Evolutionary conservation across 257 asterid species (phyloP).

Genomic region (Agastache rugosa): DNA sequence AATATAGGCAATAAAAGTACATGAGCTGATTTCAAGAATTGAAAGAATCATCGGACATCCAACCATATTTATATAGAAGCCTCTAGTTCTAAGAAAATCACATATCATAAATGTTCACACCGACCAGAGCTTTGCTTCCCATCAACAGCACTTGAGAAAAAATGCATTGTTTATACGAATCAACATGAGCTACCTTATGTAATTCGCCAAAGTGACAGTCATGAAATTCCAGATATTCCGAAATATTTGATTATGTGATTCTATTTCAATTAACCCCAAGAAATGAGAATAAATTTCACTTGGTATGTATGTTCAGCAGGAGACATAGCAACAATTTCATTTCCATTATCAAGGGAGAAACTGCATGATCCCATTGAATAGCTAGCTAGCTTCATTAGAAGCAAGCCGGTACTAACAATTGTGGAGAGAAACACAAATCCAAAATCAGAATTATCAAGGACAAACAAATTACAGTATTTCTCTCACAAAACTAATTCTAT

Average conservation of each 20-base stretch:
- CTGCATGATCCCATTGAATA: background rate
- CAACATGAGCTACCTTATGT: background rate
- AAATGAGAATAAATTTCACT: constrained; percentile 1
- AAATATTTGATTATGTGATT: background rate
- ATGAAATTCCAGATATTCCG: background rate
- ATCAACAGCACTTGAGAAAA: background rate
- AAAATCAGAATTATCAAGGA: constrained; percentile 2
- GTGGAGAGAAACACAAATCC: background rate
- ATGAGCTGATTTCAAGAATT: background rate
- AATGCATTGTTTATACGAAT: background rate
- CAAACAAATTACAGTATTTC: constrained; percentile 11
- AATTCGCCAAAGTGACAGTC: background rate
- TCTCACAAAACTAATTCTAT: background rate
- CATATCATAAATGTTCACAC: background rate
- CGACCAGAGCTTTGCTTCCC: background rate
- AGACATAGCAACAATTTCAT: constrained; percentile 7
- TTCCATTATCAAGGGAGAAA: too few relatives aligned
- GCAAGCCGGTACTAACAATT: background rate
- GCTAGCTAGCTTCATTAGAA: background rate
- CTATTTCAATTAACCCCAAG: background rate
- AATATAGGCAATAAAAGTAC: background rate
- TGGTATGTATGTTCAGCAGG: background rate
- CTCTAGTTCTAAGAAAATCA: background rate
- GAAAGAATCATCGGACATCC: background rate
- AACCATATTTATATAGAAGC: background rate